Evolutionary conservation across 306 rosid species (phyloP), one percentile per base, ranked within the genome.

Genomic region (Prinsepia uniflora): DNA sequence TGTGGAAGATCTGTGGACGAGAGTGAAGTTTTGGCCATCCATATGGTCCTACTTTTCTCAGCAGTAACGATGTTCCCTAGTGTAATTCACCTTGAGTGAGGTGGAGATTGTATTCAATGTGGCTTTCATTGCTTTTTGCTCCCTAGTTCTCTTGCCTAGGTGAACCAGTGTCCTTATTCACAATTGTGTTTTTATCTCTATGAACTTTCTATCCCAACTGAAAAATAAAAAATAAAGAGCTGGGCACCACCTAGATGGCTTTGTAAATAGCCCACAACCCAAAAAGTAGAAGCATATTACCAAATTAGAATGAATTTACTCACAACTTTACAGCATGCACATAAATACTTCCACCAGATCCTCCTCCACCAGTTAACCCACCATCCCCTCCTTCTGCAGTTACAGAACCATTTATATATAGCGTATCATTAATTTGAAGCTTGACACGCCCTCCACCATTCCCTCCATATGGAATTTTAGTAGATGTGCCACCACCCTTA

Each of bases 331-430:
- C 53, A 46, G 98, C 92, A 80, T 82, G 74, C 19, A 94, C 72
- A 41, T 78, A 63, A 72, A 94, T 89, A 82, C 98, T 94, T 87
- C 98, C 98, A 41, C 98, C 98, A 39, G 98, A 94, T 67, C 98
- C 98, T 60, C 98, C 98, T 72, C 98, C 98, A 6, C 89, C 90
- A 72, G 83, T 80, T 77, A 83, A 72, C 71, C 92, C 98, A 7
- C 95, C 96, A 69, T 86, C 77, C 65, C 98, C 98, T 71, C 98
- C 98, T 84, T 89, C 89, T 67, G 95, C 87, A 72, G 85, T 81
- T 67, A 90, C 75, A 55, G 96, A 89, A 41, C 98, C 98, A 80
- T 90, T 89, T 78, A 89, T 53, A 69, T 81, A 84, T 78, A 94
- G 67, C 46, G 82, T 79, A 73, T 89, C 97, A 67, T 87, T 80